A percentile compares a stretch with the other conserved stretches of the same genome.
Conservation (phyloP, 2,329 filamentous ascomycete species). For the Colletotrichum plurivorum region DNA sequence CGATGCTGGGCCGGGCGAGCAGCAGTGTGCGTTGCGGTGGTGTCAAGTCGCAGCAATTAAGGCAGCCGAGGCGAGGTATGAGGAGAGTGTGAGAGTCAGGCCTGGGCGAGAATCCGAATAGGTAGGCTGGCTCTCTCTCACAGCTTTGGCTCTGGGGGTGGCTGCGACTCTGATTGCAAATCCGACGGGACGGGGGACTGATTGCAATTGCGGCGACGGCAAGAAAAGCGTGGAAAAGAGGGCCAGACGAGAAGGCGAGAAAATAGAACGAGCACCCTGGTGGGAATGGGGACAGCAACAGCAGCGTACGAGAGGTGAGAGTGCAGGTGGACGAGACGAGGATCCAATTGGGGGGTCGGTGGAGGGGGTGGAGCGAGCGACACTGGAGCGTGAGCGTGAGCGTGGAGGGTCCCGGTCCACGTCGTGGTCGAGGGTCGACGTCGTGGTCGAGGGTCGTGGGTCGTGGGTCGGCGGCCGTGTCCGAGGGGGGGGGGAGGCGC, state of each 20-base stretch:
- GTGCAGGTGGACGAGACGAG: constrained; percentile 14
- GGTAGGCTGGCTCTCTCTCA: too few species aligned
- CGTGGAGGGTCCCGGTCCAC: background rate
- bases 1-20: background rate
- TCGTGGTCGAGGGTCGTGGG: background rate
- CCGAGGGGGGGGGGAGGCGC: too few species aligned
- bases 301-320: background rate
- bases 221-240: constrained; percentile 13
- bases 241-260: constrained; percentile 26
- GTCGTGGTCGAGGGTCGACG: background rate
- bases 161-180: too few species aligned
- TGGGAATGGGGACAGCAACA: background rate
- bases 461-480: background rate
- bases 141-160: too few species aligned
- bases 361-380: constrained; percentile 16
- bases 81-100: too few species aligned
- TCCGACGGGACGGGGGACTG: background rate
- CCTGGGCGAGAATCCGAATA: too few species aligned
- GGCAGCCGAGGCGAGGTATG: too few species aligned
- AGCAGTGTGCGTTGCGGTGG: too few species aligned
- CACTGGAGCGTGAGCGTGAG: constrained; percentile 3
- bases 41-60: too few species aligned
- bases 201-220: constrained; percentile 5
- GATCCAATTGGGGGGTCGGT: background rate
- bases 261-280: constrained; percentile 35